These are phyloP conservation scores for Leishmania amazonensis DNA, from an alignment of 208 protist genomes.

Conservation along the genomic window DNA sequence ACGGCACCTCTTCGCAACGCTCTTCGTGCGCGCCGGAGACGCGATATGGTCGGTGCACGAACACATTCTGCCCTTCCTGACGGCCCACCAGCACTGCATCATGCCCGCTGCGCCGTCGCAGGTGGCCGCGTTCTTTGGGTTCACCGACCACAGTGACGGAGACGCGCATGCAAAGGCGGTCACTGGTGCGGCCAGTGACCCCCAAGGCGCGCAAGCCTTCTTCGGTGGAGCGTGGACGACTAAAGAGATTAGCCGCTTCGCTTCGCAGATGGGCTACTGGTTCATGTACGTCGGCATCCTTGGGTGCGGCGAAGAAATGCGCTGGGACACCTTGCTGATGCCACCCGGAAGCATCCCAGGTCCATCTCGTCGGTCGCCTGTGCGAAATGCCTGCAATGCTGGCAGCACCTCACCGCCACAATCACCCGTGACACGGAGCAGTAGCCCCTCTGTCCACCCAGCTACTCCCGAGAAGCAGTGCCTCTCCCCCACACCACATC, in stretches of 20 bases:
- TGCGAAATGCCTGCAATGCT: background rate
- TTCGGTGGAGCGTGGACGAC: background rate
- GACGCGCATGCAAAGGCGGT: background rate
- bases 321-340: constrained; percentile 9
- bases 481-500: background rate
- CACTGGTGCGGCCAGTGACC: background rate
- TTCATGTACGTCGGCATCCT: constrained; percentile 19
- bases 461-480: background rate
- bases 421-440: background rate
- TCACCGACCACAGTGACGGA: background rate
- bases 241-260: background rate
- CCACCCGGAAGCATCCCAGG: no score
- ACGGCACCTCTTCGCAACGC: constrained; percentile 3
- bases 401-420: background rate
- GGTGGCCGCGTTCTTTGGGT: constrained; percentile 10
- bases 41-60: constrained; percentile 11
- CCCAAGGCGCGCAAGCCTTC: background rate
- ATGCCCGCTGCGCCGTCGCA: constrained; percentile 1
- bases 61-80: constrained; percentile 22
- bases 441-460: background rate
- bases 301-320: background rate
- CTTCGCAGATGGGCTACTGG: constrained; percentile 20
- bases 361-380: background rate
- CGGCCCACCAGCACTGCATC: constrained; percentile 6
- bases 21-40: background rate